phyloP scores from a whole-genome alignment of 495 filamentous ascomycete species.

The Echria macrotheca region DNA sequence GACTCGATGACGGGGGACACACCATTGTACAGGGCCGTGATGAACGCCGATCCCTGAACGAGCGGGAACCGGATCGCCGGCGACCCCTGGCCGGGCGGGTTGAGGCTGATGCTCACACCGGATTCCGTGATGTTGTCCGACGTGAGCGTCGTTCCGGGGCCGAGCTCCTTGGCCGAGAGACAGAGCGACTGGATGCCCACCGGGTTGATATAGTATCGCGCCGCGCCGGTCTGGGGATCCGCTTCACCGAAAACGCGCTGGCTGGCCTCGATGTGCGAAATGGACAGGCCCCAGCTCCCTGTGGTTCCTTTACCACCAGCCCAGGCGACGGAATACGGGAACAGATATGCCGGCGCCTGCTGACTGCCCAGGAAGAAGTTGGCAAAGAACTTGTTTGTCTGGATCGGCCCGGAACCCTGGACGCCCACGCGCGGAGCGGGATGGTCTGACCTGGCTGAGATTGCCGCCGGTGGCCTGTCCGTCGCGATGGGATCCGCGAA shows the following conservation, averaged over 20 bases:
- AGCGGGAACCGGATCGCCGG: conserved; percentile 69
- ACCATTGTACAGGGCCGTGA: conserved; percentile 71
- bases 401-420: conserved; percentile 47
- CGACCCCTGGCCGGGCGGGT: conserved; percentile 43
- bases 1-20: conserved; percentile 67
- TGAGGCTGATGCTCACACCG: conserved; percentile 67
- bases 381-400: conserved; percentile 90
- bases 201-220: conserved; percentile 73
- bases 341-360: conserved; percentile 64
- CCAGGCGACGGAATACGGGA: conserved; percentile 83
- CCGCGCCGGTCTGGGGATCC: conserved; percentile 47
- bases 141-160: conserved; percentile 51
- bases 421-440: conserved; percentile 38
- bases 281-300: conserved; percentile 67
- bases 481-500: conserved; percentile 56
- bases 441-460: conserved; percentile 44
- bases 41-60: conserved; percentile 84
- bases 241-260: conserved; percentile 58
- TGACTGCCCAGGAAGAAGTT: conserved; percentile 82
- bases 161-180: conserved; percentile 72
- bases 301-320: conserved; percentile 60
- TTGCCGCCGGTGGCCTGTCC: conserved; percentile 48
- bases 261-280: conserved; percentile 63
- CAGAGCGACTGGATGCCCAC: conserved; percentile 75
- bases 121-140: conserved; percentile 61